These are phyloP conservation scores for Alternaria arbusti DNA, from an alignment of 2,329 filamentous ascomycete genomes.

Conservation along the genomic window DNA sequence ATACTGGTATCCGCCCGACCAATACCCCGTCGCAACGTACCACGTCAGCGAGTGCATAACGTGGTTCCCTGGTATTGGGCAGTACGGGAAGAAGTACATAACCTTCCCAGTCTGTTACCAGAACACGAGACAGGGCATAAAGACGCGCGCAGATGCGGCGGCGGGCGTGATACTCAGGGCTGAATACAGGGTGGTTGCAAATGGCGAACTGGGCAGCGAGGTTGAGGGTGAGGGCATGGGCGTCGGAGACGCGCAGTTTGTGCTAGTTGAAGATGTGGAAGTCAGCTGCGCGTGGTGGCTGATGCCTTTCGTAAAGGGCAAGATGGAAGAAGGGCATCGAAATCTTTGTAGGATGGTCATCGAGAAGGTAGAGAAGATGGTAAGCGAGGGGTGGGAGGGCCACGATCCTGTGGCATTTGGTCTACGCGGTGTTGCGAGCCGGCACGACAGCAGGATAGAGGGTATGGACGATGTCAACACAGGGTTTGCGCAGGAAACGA, in stretches of 20 bases:
- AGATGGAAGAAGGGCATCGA: constrained; percentile 42
- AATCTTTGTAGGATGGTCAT: constrained; percentile 44
- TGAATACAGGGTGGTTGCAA: constrained; percentile 38
- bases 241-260: constrained; percentile 40
- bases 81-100: constrained; percentile 40
- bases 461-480: constrained; percentile 1
- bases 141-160: constrained; percentile 40
- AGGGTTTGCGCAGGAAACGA: constrained; percentile 4
- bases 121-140: constrained; percentile 40
- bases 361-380: constrained; percentile 38
- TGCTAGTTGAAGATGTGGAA: constrained; percentile 45
- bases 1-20: constrained; percentile 44
- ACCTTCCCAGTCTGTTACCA: constrained; percentile 43
- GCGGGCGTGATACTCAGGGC: constrained; percentile 39
- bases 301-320: constrained; percentile 45
- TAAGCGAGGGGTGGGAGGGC: constrained; percentile 4
- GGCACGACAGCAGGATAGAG: constrained; percentile 24
- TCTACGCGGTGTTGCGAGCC: not conserved
- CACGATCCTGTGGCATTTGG: not conserved
- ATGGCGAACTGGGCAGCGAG: constrained; percentile 32
- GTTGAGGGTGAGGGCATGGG: constrained; percentile 43
- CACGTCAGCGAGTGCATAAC: constrained; percentile 40
- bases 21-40: constrained; percentile 36
- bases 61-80: constrained; percentile 37
- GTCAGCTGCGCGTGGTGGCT: constrained; percentile 43